A percentile compares a stretch with the other conserved stretches of the same genome.
Evolutionary conservation across 1,284 basidiomycete genomes (phyloP).

Genomic region (Leccinum subrobustum): DNA sequence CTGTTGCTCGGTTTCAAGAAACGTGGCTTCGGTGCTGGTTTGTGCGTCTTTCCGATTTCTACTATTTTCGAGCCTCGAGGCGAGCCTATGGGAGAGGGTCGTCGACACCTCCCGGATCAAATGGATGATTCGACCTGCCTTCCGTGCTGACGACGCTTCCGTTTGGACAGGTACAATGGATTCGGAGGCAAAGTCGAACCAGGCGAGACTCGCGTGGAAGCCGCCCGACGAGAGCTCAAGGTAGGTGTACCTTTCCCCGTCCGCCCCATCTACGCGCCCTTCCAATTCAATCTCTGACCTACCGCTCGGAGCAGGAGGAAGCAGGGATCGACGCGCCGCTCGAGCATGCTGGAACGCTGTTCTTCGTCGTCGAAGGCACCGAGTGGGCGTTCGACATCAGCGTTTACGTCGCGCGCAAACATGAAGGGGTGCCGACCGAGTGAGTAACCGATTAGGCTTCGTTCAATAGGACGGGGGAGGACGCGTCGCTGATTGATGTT

Average conservation of each 20-base stretch:
- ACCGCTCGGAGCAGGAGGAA: constrained; percentile 61
- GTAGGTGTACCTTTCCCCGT: constrained; percentile 18
- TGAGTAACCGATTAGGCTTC: constrained; percentile 32
- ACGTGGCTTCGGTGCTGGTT: constrained; percentile 43
- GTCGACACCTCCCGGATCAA: background rate
- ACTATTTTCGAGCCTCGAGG: background rate
- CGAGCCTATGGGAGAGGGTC: background rate
- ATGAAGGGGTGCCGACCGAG: constrained; percentile 58
- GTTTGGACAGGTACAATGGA: constrained; percentile 44
- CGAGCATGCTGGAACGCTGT: constrained; percentile 54
- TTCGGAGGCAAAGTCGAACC: constrained; percentile 50
- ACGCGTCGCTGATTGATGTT: background rate
- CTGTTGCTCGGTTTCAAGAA: constrained; percentile 48
- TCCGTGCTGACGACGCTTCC: background rate
- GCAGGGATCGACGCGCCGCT: constrained; percentile 65
- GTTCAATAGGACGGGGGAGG: background rate
- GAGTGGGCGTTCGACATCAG: constrained; percentile 67
- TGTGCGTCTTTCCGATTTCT: constrained; percentile 33
- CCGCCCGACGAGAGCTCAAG: constrained; percentile 44
- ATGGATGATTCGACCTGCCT: background rate
- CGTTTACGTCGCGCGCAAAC: constrained; percentile 57
- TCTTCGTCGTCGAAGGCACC: constrained; percentile 53
- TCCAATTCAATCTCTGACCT: background rate
- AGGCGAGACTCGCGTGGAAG: constrained; percentile 40
- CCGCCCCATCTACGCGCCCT: background rate